These are phyloP conservation scores for Metschnikowia matae DNA, from an alignment of 805 yeast species.

Conservation along the genomic window DNA sequence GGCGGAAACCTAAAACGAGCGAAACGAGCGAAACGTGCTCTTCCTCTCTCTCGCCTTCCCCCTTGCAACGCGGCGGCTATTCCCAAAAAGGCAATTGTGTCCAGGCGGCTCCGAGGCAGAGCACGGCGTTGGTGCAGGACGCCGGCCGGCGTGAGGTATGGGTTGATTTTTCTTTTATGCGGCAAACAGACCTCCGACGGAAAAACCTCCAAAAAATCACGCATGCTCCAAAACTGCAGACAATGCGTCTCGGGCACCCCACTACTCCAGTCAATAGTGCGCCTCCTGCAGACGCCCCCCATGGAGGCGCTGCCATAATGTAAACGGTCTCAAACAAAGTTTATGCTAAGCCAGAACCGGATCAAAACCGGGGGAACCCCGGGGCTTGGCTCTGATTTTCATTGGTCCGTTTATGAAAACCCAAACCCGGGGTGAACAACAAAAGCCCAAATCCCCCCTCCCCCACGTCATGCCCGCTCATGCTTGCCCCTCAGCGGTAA, in stretches of 20 bases:
- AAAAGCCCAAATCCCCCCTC: too few relatives aligned
- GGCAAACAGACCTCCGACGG: background rate
- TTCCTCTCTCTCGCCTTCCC: too few relatives aligned
- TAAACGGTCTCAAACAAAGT: background rate
- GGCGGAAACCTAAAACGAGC: too few relatives aligned
- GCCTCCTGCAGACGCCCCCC: slow-evolving; percentile 5
- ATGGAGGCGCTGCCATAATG: background rate
- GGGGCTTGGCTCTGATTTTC: too few relatives aligned
- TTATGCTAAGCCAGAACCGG: background rate
- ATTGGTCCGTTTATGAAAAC: too few relatives aligned
- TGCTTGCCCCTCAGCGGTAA: background rate
- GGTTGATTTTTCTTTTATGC: background rate
- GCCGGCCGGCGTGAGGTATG: background rate
- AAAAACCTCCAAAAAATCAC: slow-evolving; percentile 1
- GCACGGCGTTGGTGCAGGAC: too few relatives aligned
- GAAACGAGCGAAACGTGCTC: too few relatives aligned
- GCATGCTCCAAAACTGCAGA: background rate
- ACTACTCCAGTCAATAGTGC: slow-evolving; percentile 1
- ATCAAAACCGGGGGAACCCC: background rate
- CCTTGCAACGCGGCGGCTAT: background rate
- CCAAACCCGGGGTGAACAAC: accelerated
- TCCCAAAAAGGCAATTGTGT: too few relatives aligned
- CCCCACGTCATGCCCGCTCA: too few relatives aligned
- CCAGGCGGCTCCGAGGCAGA: too few relatives aligned
- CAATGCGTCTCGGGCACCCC: slow-evolving; percentile 1